Evolutionary conservation across 2,329 filamentous ascomycete species (phyloP).

Genomic region (Alternaria triticimaculans): DNA sequence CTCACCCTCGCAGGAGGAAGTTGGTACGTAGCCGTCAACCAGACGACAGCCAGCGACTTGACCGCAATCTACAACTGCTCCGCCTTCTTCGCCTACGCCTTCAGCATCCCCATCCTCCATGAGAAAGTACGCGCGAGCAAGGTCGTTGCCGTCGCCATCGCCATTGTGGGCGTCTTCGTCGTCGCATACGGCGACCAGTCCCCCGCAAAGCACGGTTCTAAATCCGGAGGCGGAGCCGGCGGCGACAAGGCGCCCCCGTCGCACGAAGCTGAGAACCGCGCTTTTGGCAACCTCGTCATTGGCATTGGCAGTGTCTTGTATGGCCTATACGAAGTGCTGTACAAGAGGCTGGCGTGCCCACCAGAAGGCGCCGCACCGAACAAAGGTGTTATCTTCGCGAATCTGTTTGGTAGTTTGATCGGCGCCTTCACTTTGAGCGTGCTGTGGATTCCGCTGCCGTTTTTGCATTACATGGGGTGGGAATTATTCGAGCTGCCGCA

Average conservation of each 20-base stretch:
- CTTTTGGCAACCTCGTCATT: constrained; percentile 90
- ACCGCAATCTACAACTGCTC: constrained; percentile 99
- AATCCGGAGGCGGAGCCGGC: constrained; percentile 62
- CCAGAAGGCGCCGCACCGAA: constrained; percentile 83
- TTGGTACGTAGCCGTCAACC: constrained; percentile 94
- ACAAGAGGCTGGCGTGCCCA: constrained; percentile 91
- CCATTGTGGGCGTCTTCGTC: constrained; percentile 88
- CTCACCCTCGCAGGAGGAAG: constrained; percentile 89
- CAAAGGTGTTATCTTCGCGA: constrained; percentile 96
- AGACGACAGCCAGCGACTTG: constrained; percentile 91
- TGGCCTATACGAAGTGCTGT: constrained; percentile 95
- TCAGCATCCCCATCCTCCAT: constrained; percentile 86
- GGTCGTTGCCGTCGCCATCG: constrained; percentile 82
- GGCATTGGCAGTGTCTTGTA: constrained; percentile 90
- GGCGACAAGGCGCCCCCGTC: constrained; percentile 55
- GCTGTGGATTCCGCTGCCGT: constrained; percentile 88
- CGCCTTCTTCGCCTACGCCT: constrained; percentile 97
- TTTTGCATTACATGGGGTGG: constrained; percentile 78
- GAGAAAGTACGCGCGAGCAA: constrained; percentile 87
- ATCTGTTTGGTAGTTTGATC: constrained; percentile 87
- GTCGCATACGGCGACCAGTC: constrained; percentile 86
- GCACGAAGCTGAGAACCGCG: constrained; percentile 68
- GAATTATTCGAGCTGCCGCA: constrained; percentile 84
- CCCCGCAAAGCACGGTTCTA: constrained; percentile 61
- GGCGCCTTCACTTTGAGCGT: constrained; percentile 84